A percentile compares a stretch with the other conserved stretches of the same genome.
Evolutionary conservation across 306 rosid genomes (phyloP).

Genomic region (Arachis hypogaea): DNA sequence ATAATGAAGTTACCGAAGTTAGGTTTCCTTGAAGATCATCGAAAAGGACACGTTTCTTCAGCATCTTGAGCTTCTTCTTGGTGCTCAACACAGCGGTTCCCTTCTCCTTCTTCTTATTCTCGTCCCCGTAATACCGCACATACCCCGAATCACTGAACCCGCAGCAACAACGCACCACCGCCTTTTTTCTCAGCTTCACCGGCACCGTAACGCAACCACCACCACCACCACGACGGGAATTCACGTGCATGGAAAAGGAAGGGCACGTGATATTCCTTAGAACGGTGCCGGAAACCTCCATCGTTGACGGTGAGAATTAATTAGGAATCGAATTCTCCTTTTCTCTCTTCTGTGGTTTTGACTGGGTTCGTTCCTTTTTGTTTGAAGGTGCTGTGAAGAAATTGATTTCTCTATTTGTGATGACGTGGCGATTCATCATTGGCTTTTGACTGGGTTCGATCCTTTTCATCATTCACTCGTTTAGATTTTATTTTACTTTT

Average conservation of each 20-base stretch:
- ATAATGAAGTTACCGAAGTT: constrained; percentile 41
- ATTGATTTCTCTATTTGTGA: no score
- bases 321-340: no score
- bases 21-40: constrained; percentile 48
- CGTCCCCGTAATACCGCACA: constrained; percentile 52
- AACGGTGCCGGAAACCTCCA: constrained; percentile 76
- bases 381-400: no score
- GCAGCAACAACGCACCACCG: constrained; percentile 16
- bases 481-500: no score
- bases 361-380: no score
- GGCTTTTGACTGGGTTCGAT: no score
- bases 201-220: not conserved
- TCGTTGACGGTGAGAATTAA: constrained; percentile 12
- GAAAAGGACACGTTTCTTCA: constrained; percentile 45
- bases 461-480: no score
- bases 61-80: constrained; percentile 65
- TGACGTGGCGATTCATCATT: no score
- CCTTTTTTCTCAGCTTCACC: constrained; percentile 29
- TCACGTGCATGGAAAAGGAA: constrained; percentile 27
- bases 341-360: no score
- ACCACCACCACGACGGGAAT: constrained; percentile 14
- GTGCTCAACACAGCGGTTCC: constrained; percentile 37
- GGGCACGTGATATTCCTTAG: constrained; percentile 38
- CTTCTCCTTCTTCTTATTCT: constrained; percentile 39
- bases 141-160: constrained; percentile 68